Evolutionary conservation across 331 rosid genomes (phyloP).

Genomic region (Acacia concinna): DNA sequence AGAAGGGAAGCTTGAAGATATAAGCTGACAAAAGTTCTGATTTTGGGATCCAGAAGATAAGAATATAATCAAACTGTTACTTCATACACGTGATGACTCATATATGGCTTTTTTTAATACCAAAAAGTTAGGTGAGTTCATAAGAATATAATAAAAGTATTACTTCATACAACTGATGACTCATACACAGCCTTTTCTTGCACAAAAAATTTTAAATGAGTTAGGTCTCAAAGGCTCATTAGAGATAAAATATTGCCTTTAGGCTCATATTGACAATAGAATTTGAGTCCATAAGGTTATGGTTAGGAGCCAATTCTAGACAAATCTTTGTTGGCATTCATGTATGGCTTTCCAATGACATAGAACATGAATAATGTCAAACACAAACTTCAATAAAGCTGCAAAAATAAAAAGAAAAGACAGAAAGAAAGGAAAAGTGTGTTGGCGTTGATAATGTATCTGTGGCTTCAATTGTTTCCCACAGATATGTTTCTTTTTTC

Average conservation of each 20-base stretch:
- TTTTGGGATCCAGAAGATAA: slow-evolving; percentile 39
- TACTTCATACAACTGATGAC: no score
- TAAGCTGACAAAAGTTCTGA: slow-evolving; percentile 40
- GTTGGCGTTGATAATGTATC: slow-evolving; percentile 15
- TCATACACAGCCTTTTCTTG: no score
- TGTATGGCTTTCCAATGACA: background rate
- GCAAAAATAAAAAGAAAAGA: background rate
- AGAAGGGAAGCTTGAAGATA: slow-evolving; percentile 32
- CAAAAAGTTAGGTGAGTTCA: no score
- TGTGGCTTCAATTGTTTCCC: slow-evolving; percentile 29
- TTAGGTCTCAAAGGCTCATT: no score
- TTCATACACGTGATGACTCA: slow-evolving; percentile 1
- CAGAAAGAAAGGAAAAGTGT: background rate
- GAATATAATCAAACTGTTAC: slow-evolving; percentile 36
- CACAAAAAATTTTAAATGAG: no score
- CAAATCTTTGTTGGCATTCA: background rate
- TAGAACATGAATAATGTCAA: background rate
- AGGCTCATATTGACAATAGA: rapidly evolving
- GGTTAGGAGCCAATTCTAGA: no score
- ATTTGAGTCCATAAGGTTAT: no score
- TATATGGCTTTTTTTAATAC: background rate
- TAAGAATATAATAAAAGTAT: no score
- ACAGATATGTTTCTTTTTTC: slow-evolving; percentile 27
- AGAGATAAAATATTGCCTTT: no score
- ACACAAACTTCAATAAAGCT: background rate